Conservation (phyloP, 2,329 filamentous ascomycete species). For the Penicillium sp. region DNA sequence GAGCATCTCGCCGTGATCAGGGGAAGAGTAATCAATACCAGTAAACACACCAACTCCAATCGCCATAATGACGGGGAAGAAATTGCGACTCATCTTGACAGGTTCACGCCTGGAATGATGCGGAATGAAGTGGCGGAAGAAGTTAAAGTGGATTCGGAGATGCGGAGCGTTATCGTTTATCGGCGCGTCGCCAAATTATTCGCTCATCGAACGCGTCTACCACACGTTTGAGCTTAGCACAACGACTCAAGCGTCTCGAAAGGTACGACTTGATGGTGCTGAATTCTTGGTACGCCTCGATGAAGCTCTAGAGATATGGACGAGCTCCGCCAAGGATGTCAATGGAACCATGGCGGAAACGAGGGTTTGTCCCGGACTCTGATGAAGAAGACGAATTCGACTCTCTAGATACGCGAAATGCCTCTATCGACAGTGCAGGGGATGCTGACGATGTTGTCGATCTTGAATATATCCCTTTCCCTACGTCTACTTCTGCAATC, state of each 20-base stretch:
- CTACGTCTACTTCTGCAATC: conserved; percentile 1
- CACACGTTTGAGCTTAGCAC: neutral
- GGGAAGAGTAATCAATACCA: conserved; percentile 24
- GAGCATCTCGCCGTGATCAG: neutral
- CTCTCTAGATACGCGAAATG: conserved; percentile 26
- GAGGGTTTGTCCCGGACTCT: conserved; percentile 53
- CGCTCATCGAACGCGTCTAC: conserved; percentile 3
- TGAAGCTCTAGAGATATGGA: conserved; percentile 38
- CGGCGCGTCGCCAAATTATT: conserved; percentile 25
- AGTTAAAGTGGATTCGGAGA: conserved; percentile 12
- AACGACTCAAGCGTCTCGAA: neutral
- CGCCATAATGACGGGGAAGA: conserved; percentile 37
- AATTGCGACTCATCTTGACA: conserved; percentile 36
- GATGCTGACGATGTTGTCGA: conserved; percentile 11
- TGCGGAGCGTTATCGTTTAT: conserved; percentile 25
- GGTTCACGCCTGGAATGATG: neutral
- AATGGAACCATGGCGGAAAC: conserved; percentile 51
- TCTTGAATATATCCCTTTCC: conserved; percentile 20
- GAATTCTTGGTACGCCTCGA: conserved; percentile 12
- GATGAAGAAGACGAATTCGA: conserved; percentile 47
- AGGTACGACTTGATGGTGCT: neutral
- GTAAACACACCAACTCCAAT: conserved; percentile 42
- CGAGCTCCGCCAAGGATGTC: conserved; percentile 31
- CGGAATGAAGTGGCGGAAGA: conserved; percentile 2
- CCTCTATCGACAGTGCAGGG: conserved; percentile 3